Percentiles rank a stretch among this genome's conserved stretches.
These are phyloP conservation scores for Haplosporangium sp. DNA, from an alignment of 371 early-diverging fungal species.

Conservation along the genomic window DNA sequence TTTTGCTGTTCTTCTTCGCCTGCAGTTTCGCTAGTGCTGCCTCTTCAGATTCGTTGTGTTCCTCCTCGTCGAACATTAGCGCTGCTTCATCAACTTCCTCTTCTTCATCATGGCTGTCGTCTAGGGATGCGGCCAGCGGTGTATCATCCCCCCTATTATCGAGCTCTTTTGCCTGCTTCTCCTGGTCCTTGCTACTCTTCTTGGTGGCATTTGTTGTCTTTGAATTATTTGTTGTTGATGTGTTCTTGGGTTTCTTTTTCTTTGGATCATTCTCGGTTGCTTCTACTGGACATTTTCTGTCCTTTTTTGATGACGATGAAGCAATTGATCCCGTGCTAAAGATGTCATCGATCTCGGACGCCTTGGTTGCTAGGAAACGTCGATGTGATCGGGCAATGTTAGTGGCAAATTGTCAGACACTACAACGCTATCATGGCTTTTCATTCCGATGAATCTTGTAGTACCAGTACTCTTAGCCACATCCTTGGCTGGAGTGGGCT, in stretches of 20 bases:
- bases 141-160: constrained; percentile 9
- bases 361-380: constrained; percentile 19
- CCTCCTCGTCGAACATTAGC: constrained; percentile 41
- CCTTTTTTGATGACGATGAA: constrained; percentile 8
- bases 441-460: neutral
- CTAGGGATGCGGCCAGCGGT: constrained; percentile 23
- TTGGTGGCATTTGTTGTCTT: neutral
- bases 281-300: neutral
- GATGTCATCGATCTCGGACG: constrained; percentile 52
- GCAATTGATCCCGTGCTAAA: constrained; percentile 43
- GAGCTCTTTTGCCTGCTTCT: neutral
- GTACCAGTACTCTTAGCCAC: constrained; percentile 26
- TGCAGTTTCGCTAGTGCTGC: constrained; percentile 40
- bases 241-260: constrained; percentile 1
- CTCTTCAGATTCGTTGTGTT: constrained; percentile 48
- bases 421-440: too few species aligned
- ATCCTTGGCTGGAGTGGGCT: constrained; percentile 15
- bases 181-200: constrained; percentile 4
- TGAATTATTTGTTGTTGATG: neutral
- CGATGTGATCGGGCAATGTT: neutral
- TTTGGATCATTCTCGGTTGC: constrained; percentile 7
- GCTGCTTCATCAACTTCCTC: constrained; percentile 25
- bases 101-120: constrained; percentile 19
- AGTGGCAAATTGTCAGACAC: too few species aligned
- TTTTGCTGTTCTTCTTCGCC: constrained; percentile 39